Percentiles rank a stretch among this genome's conserved stretches.
These are phyloP conservation scores for Aspergillus costaricaensis DNA, from an alignment of 2,329 filamentous ascomycete genomes.

Conservation along the genomic window DNA sequence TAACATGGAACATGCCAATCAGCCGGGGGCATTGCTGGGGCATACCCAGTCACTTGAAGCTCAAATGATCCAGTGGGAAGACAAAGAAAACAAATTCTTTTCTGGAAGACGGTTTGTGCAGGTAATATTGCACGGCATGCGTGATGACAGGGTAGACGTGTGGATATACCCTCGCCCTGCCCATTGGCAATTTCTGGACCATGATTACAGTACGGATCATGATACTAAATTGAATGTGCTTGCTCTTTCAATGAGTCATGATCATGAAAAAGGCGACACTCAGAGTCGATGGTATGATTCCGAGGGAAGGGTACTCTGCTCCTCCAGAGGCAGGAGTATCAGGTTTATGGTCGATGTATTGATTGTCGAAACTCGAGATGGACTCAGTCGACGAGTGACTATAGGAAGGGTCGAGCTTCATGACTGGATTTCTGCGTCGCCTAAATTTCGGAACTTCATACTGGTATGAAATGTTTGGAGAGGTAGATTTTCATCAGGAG, in stretches of 20 bases:
- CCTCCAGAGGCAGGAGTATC: fast-evolving
- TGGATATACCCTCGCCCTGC: neutral
- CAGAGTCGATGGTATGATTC: neutral
- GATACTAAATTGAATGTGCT: neutral
- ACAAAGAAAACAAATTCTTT: fast-evolving
- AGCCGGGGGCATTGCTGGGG: neutral
- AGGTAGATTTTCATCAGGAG: no score
- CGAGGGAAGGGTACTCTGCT: neutral
- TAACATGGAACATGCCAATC: neutral
- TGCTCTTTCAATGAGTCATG: neutral
- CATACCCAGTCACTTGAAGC: neutral
- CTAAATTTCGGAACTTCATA: neutral
- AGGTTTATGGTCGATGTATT: neutral
- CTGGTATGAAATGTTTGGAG: no score
- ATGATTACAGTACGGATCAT: neutral
- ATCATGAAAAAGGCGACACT: neutral
- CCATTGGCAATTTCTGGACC: neutral
- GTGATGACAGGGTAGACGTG: neutral
- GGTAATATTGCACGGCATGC: neutral
- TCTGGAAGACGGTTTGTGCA: no score
- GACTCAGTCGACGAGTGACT: neutral
- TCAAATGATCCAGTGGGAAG: neutral
- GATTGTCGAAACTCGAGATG: neutral
- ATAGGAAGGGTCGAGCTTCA: neutral
- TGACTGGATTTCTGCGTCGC: neutral